Conservation (phyloP, 202 grass and related monocot genomes). For the Dendrocalamus latiflorus region DNA sequence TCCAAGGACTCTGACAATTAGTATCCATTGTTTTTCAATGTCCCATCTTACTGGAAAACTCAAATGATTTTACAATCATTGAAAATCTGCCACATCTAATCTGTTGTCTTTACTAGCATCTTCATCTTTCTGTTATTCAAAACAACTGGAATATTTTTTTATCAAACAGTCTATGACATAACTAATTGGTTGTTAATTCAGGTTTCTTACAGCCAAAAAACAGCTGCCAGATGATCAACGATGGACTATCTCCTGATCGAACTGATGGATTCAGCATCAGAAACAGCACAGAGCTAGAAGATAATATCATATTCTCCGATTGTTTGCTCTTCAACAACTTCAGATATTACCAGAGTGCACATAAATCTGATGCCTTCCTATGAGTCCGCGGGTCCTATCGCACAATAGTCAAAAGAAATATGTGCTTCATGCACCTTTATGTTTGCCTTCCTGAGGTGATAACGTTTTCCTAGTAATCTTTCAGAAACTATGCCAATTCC, state of each 20-base stretch:
- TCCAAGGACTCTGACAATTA: too few relatives aligned
- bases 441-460: background rate
- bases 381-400: background rate
- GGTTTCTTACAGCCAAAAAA: background rate
- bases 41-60: background rate
- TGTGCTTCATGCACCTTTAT: background rate
- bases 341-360: slow-evolving; percentile 6
- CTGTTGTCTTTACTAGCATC: background rate
- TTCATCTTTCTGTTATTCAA: background rate
- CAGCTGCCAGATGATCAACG: background rate
- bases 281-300: slow-evolving; percentile 7
- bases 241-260: background rate
- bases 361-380: slow-evolving; percentile 13
- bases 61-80: background rate
- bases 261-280: background rate
- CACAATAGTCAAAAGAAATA: slow-evolving; percentile 8
- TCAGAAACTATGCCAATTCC: background rate
- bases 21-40: background rate
- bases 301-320: background rate
- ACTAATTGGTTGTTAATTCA: slow-evolving; percentile 11
- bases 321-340: background rate
- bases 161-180: background rate
- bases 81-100: background rate
- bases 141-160: background rate
- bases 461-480: slow-evolving; percentile 1